Percentiles rank a stretch among this genome's conserved stretches.
phyloP scores from a whole-genome alignment of 306 rosid species.

The Dryas octopetala region DNA sequence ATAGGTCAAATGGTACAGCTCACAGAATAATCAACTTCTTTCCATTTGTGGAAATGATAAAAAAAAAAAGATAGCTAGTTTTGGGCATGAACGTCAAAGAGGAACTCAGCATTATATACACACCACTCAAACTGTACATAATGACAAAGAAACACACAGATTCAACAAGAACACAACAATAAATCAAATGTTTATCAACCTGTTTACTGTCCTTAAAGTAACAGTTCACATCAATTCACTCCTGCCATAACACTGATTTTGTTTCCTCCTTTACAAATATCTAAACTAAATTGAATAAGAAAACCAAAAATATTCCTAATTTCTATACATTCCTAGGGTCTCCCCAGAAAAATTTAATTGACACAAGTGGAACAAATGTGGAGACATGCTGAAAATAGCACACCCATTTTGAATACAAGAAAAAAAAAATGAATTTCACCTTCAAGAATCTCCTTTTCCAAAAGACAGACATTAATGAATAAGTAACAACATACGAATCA shows the following conservation, averaged over 20 bases:
- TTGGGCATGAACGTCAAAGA: not conserved
- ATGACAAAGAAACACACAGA: not conserved
- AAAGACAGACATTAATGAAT: not conserved
- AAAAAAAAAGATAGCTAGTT: not conserved
- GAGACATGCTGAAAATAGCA: not conserved
- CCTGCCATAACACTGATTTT: not conserved
- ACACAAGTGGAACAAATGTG: not conserved
- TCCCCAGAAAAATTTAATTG: not conserved
- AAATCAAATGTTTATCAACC: not conserved
- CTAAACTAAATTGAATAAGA: not conserved
- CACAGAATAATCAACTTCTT: not conserved
- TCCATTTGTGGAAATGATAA: not conserved
- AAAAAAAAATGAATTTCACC: not conserved
- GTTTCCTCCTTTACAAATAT: not conserved
- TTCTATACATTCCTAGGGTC: not conserved
- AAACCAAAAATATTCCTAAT: not conserved
- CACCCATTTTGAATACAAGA: not conserved
- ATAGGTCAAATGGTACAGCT: not conserved
- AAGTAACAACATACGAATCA: conserved; percentile 22
- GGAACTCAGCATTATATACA: not conserved
- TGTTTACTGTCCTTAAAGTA: not conserved
- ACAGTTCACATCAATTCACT: not conserved
- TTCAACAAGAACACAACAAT: not conserved
- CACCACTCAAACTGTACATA: not conserved
- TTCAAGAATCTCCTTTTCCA: not conserved